Evolutionary conservation across 1,139 yeast species (phyloP).

Genomic region (Suzukiozyma palmioleophila): DNA sequence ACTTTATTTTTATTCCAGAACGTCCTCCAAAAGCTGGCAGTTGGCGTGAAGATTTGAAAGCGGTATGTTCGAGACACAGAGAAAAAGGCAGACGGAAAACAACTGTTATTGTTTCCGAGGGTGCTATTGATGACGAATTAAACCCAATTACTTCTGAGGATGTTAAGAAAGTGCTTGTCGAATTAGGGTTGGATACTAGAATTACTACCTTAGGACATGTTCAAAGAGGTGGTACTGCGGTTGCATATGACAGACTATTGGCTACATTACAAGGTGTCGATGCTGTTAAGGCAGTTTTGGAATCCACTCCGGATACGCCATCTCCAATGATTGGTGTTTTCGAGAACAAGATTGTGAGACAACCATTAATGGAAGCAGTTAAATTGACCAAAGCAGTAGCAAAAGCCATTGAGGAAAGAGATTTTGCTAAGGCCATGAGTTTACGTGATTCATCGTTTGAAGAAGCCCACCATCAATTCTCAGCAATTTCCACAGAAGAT

Average conservation of each 20-base stretch:
- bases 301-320: slow-evolving; percentile 84
- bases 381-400: slow-evolving; percentile 83
- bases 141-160: slow-evolving; percentile 75
- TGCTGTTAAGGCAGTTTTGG: slow-evolving; percentile 90
- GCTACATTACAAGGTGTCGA: slow-evolving; percentile 97
- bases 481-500: slow-evolving; percentile 66
- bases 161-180: slow-evolving; percentile 76
- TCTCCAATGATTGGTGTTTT: slow-evolving; percentile 91
- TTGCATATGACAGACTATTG: slow-evolving; percentile 83
- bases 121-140: slow-evolving; percentile 83
- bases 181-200: slow-evolving; percentile 86
- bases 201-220: slow-evolving; percentile 95
- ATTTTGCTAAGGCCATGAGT: slow-evolving; percentile 81
- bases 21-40: slow-evolving; percentile 62
- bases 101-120: slow-evolving; percentile 95
- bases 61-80: slow-evolving; percentile 70
- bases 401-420: slow-evolving; percentile 69
- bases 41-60: slow-evolving; percentile 79
- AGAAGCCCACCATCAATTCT: slow-evolving; percentile 70
- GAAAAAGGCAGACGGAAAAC: slow-evolving; percentile 87
- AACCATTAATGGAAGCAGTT: slow-evolving; percentile 86
- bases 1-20: slow-evolving; percentile 90
- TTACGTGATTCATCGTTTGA: slow-evolving; percentile 84
- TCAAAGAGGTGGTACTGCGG: slow-evolving; percentile 98
- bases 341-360: slow-evolving; percentile 82